Evolutionary conservation across 2,329 filamentous ascomycete species (phyloP).

Genomic region (Ophiostoma triangulosporum): DNA sequence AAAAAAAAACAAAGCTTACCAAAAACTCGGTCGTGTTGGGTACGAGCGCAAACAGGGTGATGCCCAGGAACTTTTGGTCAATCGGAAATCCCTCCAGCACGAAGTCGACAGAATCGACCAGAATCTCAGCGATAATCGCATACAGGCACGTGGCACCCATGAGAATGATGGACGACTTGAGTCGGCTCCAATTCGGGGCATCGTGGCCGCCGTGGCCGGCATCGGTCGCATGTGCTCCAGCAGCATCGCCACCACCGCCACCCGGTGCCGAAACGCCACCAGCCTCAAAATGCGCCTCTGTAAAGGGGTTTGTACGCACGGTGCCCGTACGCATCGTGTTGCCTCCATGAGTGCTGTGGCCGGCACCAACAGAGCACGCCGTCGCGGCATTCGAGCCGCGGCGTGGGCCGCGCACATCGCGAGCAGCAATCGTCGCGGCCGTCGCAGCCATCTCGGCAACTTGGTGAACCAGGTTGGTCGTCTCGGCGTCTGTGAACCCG

Average conservation of each 20-base stretch:
- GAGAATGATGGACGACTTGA: conserved; percentile 80
- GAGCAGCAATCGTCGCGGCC: conserved; percentile 72
- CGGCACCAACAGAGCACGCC: conserved; percentile 1
- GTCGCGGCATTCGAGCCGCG: conserved; percentile 9
- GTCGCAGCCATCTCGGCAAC: conserved; percentile 91
- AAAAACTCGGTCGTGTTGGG: conserved; percentile 97
- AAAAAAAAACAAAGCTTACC: conserved; percentile 35
- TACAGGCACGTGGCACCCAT: conserved; percentile 83
- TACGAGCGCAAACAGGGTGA: conserved; percentile 90
- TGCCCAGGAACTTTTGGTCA: conserved; percentile 93
- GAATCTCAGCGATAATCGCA: conserved; percentile 91
- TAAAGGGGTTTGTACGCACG: conserved; percentile 6
- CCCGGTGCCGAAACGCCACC: conserved; percentile 8
- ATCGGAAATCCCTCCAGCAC: conserved; percentile 81
- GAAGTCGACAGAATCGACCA: conserved; percentile 95
- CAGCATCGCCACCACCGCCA: neutral
- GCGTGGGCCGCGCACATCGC: conserved; percentile 41
- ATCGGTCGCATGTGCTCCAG: conserved; percentile 19
- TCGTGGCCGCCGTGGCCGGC: conserved; percentile 62
- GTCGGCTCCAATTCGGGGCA: conserved; percentile 94
- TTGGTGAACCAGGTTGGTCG: conserved; percentile 65
- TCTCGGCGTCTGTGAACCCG: conserved; percentile 70
- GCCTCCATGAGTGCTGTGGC: neutral
- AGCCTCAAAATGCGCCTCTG: conserved; percentile 4
- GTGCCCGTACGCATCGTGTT: conserved; percentile 4